Conservation (phyloP, 1,284 basidiomycete species). For the Irpex lacteus region DNA sequence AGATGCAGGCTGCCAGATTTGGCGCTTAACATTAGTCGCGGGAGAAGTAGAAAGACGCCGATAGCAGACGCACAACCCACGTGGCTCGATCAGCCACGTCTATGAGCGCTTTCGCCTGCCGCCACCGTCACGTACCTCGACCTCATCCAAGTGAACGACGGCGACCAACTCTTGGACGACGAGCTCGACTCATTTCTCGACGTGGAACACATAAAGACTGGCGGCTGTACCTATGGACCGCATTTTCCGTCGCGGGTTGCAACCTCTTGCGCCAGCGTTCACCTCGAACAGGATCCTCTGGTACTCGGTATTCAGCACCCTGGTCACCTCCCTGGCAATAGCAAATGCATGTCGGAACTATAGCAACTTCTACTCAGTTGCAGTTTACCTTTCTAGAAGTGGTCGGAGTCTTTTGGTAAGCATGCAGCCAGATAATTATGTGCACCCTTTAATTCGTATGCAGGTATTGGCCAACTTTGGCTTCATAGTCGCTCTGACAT, state of each 20-base stretch:
- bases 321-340: conserved; percentile 72
- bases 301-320: conserved; percentile 67
- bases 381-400: conserved; percentile 90
- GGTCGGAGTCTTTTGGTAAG: conserved; percentile 85
- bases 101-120: not conserved
- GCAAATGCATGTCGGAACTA: conserved; percentile 80
- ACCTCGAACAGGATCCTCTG: conserved; percentile 64
- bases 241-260: conserved; percentile 37
- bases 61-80: too few species aligned
- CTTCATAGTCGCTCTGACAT: conserved; percentile 73
- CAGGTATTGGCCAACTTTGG: conserved; percentile 94
- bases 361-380: conserved; percentile 93
- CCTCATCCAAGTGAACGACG: not conserved
- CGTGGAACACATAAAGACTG: not conserved
- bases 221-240: conserved; percentile 39
- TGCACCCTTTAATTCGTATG: not conserved
- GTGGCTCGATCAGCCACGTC: not conserved
- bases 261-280: conserved; percentile 44
- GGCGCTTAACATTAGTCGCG: not conserved
- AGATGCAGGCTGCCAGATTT: not conserved
- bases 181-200: not conserved
- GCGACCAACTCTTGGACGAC: not conserved
- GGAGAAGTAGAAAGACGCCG: not conserved
- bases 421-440: conserved; percentile 8
- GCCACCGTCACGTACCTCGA: not conserved